phyloP scores from a whole-genome alignment of 495 filamentous ascomycete genomes.

The Copromyces sp. region DNA sequence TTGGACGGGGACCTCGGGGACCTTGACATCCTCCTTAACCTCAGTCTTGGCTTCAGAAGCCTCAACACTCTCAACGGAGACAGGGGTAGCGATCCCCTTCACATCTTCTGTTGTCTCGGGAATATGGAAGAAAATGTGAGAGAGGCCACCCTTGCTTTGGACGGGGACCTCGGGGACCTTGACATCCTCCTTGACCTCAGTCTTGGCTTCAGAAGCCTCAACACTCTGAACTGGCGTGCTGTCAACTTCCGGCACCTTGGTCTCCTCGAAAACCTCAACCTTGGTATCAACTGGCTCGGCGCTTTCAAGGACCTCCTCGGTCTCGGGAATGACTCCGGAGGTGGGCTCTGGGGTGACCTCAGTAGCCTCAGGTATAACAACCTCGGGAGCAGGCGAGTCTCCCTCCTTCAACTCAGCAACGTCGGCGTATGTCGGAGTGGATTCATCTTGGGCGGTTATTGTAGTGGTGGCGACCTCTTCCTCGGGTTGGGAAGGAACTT shows the following conservation, averaged over 20 bases:
- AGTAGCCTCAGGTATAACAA: not conserved
- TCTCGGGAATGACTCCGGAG: not conserved
- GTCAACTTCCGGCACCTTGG: not conserved
- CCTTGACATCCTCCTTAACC: not conserved
- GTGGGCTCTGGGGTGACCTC: not conserved
- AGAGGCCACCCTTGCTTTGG: not conserved
- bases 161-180: not conserved
- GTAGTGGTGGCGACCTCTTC: not conserved
- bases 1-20: not conserved
- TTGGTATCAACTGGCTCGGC: not conserved
- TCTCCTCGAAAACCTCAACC: not conserved
- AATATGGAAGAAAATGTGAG: not conserved
- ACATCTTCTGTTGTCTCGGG: not conserved
- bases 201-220: not conserved
- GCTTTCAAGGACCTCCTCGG: not conserved
- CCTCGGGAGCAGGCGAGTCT: constrained; percentile 2
- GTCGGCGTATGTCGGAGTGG: not conserved
- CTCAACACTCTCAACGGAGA: not conserved
- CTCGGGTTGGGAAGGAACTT: constrained; percentile 3
- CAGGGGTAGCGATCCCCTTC: not conserved
- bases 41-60: not conserved
- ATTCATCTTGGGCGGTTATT: not conserved
- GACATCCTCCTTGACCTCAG: constrained; percentile 1
- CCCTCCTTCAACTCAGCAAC: constrained; percentile 1
- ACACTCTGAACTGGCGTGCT: not conserved